Evolutionary conservation across 2,329 filamentous ascomycete genomes (phyloP).

Genomic region (Pseudopithomyces chartarum): DNA sequence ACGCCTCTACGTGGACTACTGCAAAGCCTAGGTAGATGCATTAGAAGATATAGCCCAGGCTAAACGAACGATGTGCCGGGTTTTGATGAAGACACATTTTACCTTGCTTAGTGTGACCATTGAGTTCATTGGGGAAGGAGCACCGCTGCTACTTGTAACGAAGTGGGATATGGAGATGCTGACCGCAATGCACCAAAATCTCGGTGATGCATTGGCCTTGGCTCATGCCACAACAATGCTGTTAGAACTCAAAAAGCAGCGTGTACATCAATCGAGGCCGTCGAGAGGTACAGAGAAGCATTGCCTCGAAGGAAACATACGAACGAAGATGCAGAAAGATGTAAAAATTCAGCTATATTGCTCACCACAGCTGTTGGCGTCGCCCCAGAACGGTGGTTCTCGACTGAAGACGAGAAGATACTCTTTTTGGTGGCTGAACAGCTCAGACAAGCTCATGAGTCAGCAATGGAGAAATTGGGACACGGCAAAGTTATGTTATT

Average conservation of each 20-base stretch:
- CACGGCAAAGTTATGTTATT: not conserved
- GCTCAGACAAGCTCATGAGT: not conserved
- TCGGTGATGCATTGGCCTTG: not conserved
- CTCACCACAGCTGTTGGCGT: not conserved
- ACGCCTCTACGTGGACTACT: not conserved
- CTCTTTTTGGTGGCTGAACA: not conserved
- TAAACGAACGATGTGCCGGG: not conserved
- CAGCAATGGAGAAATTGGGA: not conserved
- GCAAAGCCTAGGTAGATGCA: not conserved
- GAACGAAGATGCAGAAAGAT: not conserved
- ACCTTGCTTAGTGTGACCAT: not conserved
- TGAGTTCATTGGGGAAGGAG: not conserved
- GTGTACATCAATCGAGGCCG: not conserved
- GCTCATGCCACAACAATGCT: not conserved
- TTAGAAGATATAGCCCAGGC: not conserved
- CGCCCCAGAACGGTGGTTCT: not conserved
- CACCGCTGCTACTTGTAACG: not conserved
- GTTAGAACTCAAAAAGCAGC: not conserved
- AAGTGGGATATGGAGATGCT: not conserved
- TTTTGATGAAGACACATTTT: not conserved
- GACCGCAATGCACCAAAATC: not conserved
- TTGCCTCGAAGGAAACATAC: not conserved
- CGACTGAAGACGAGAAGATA: not conserved
- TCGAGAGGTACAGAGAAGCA: not conserved
- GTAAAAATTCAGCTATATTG: not conserved